Base-by-base conservation (phyloP, 176 grass and related monocot genomes). In the Pontederia crassipes region DNA sequence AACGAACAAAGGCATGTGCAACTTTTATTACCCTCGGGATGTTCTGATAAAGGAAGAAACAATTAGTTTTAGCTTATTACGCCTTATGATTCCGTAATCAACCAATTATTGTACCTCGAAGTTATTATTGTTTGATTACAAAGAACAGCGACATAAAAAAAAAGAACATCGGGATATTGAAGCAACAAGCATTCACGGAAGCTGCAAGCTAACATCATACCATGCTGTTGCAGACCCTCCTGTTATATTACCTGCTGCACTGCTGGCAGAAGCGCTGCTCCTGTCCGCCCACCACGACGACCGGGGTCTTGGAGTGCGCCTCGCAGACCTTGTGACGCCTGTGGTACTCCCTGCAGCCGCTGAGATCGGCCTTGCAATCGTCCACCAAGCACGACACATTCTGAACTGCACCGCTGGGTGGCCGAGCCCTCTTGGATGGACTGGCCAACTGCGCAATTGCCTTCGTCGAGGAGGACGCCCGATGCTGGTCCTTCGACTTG, bases 251-350 rank as follows among this genome's bases (percentile, higher is more conserved):
- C 93, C 93, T 97, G 84, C 93, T 97, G 69, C 93, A 97, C 76
- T 97, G 93, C 57, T 97, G 93, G 75, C 93, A 97, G 74, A 97
- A 97, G 70, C 93, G 84, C 81, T 91, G 89, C 68, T 97, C 84
- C 11, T 77, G 62, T 54, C 93, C 87, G 48, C 72, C 57, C 62
- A 97, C 84, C 82, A 88, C 65, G 79, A 97, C 93, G 58, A 88
- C 48, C 24, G 93, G 79, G 12, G 93, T 88, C 81, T 97, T 97
- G 55, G 84, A 88, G 74, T 97, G 93, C 48, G 66, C 76, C 87
- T 91, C 93, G 72, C 93, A 97, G 48, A 92, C 93, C 78, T 97
- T 97, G 72, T 97, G 93, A 20, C 93, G 81, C n/a, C 87, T 74
- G 79, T 92, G 93, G 72, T 97, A 97, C 66, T 97, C 93, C 51